Evolutionary conservation across 2,329 filamentous ascomycete genomes (phyloP), one percentile per base, ranked within the genome.

Genomic region (Amauroascus niger): DNA sequence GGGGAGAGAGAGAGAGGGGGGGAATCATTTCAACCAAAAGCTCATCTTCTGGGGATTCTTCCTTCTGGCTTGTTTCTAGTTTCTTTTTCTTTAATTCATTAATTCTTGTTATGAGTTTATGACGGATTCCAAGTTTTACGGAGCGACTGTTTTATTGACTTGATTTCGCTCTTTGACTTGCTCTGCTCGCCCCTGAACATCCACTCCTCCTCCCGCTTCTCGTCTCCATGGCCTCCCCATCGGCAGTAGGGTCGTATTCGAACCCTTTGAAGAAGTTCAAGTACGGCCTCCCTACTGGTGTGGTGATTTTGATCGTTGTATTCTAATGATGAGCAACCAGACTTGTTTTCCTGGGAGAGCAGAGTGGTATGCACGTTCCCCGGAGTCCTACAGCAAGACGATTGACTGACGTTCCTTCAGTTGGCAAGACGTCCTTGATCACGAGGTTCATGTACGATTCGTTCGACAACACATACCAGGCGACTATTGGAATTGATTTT

Each of bases 211-310:
- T 46, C 35, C n/a, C n/a, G n/a, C n/a, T 49, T 44, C 45, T 53
- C 49, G 28, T 53, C 46, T 81, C 69, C 69, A 95, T 95, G 90
- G 87, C 90, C 72, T 69, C 71, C 57, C 83, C 88, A 74, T 76
- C 82, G 64, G 74, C 74, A 56, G 84, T 83, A 67, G 87, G 86
- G 72, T 88, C 87, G 61, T 98, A 97, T 79, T 96, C 94, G 72
- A 97, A 97, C 79, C 93, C 93, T 66, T 79, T 98, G 76, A 98
- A 98, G 87, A 98, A 98, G 75, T 98, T 97, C 86, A 98, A 98
- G 90, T 96, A 78, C 56, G 74, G 62, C 28, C 24, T n/a, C 37
- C 20, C 41, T 39, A 32, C 18, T 28, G 40, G 55, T 18, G 33
- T 20, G 20, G 2, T 37, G 4, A 20, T 6, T 40, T 43, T 43